Percentiles rank a stretch among this genome's conserved stretches.
phyloP scores from a whole-genome alignment of 2,329 filamentous ascomycete species.

The Ceratocystis alfenasii region DNA sequence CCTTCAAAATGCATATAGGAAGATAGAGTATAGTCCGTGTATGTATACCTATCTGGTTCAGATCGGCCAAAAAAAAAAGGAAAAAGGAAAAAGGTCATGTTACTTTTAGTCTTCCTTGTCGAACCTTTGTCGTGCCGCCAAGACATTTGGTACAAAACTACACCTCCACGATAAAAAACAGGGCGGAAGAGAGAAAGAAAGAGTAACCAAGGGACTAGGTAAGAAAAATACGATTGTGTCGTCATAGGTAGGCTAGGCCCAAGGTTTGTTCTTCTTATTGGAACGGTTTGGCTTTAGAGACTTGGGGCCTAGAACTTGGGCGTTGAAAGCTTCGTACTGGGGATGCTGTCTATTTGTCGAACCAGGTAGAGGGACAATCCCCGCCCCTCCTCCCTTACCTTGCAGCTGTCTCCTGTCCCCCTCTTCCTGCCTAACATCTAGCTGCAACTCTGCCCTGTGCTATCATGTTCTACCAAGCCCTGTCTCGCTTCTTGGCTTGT shows the following conservation, averaged over 20 bases:
- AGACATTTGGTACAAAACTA: background rate
- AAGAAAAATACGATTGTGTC: background rate
- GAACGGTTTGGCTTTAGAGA: background rate
- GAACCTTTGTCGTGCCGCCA: conserved; percentile 8
- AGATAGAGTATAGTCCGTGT: background rate
- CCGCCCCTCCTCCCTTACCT: background rate
- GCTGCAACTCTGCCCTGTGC: background rate
- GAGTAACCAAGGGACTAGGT: background rate
- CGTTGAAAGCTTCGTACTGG: too few relatives aligned
- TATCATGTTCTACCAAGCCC: background rate
- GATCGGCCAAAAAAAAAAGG: background rate
- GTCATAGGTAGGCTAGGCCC: background rate
- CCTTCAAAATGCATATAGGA: background rate
- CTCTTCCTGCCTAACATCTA: background rate
- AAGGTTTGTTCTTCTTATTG: background rate
- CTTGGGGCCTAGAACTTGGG: background rate
- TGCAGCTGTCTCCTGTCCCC: background rate
- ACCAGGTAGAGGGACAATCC: too few relatives aligned
- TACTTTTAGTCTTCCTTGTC: conserved; percentile 2
- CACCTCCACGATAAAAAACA: background rate
- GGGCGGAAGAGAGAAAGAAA: background rate
- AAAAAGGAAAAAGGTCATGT: background rate
- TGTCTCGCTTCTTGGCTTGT: background rate
- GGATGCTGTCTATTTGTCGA: too few relatives aligned
- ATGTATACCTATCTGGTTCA: background rate